Base-by-base conservation (phyloP, 345 rosid species). In the Bruguiera parviflora region DNA sequence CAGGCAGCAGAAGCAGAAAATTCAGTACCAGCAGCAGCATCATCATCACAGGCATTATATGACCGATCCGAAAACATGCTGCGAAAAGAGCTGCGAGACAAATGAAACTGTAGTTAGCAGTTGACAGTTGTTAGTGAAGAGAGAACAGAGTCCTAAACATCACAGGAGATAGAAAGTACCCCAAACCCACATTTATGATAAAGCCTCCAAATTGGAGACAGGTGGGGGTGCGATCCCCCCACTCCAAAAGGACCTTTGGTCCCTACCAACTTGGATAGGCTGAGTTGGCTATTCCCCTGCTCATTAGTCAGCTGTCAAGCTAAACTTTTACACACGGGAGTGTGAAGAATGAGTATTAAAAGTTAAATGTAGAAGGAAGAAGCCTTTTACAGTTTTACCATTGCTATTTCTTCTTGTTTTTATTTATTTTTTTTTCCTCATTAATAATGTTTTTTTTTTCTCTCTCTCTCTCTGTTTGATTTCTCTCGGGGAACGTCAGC, bases 31-130 rank as follows among this genome's bases (percentile, higher is more conserved):
- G n/a, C n/a, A n/a, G n/a, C n/a, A n/a, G n/a, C n/a, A n/a, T n/a
- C n/a, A n/a, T n/a, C n/a, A 74, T 39, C 84, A 82, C 58, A 77
- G 71, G 79, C 81, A 82, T 55, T 75, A 79, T 32, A 74, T 78
- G 19, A 66, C 87, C 0, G 73, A 78, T 49, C 85, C 88, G 1
- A 70, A 81, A 62, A 83, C 96, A 19, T 83, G 81, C 70, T 85
- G n/a, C n/a, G n/a, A n/a, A n/a, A n/a, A n/a, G n/a, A n/a, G n/a
- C 83, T 70, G 90, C 7, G 91, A 95, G 81, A 86, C 89, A 27
- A 92, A 84, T 11, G 96, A 95, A 85, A 84, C 92, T 2, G 96
- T 95, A 27, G 28, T 27, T 27, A 27, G 28, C 28, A 27, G 28
- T 27, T 27, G 2, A 27, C 28, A 27, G 28, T 27, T 27, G 32